Base-by-base conservation (phyloP, 345 rosid genomes). In the Erodium maritimum region DNA sequence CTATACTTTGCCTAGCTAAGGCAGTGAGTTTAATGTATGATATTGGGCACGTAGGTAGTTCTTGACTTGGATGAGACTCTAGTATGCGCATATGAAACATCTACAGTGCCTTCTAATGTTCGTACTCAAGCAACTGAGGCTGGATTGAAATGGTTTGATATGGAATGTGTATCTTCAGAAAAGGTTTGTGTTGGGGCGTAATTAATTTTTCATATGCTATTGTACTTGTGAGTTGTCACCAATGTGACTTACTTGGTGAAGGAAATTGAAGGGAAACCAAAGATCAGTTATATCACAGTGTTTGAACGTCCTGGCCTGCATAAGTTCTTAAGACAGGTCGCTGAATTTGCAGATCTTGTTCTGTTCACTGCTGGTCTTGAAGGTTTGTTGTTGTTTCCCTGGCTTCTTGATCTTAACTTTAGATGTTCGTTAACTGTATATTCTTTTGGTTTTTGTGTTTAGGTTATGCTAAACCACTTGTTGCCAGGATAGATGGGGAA, bases 1-100 rank as follows among this genome's bases (percentile, higher is more conserved):
- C 17, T 5, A 55, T 19, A 19, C 11, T 54, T 54, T 20, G 4
- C 21, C 17, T 17, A 0, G n/a, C 56, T 2, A 53, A 33, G 17
- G 24, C 46, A 19, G 19, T 17, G 57, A 53, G 11, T 0, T 62
- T 46, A 14, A 58, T 68, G 17, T 3, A 21, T 34, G 57, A 14
- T 8, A 14, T 16, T 55, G 56, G 54, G 34, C 50, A 48, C 54
- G 61, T 67, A 82, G 87, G 82, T 83, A 23, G 83, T 83, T 66
- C 85, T 83, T 11, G 88, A 83, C 73, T 80, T 83, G 70, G 88
- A 83, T 50, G 88, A 83, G 75, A 83, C 85, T 52, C 68, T 83
- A 48, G 77, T 83, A 4, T 83, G 85, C 74, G 78, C 88, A 17
- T 83, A 80, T 19, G 88, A 80, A 65, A 73, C 83, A 7, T 66